Evolutionary conservation across 2,329 filamentous ascomycete genomes (phyloP).

Genomic region (Trichoderma endophyticum): DNA sequence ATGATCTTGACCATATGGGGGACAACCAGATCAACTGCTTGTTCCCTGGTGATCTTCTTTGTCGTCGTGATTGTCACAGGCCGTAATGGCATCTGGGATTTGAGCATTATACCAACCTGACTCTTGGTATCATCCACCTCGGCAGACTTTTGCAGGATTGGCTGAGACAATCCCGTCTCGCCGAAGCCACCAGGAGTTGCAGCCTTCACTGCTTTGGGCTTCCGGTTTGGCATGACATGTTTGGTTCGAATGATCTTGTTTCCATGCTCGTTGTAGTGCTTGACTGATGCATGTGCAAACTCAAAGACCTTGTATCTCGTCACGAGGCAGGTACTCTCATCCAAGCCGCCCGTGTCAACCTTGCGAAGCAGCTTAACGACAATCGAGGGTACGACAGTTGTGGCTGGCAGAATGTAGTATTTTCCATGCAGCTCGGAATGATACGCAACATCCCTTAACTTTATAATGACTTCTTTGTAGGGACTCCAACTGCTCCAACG

Average conservation of each 20-base stretch:
- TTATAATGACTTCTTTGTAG: neutral
- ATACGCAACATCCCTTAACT: neutral
- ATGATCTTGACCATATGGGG: neutral
- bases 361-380: neutral
- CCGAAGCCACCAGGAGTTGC: neutral
- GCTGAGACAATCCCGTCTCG: neutral
- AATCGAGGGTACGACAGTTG: neutral
- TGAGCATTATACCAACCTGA: neutral
- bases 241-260: neutral
- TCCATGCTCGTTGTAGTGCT: neutral
- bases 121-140: neutral
- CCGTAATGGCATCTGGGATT: neutral
- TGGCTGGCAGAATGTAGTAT: neutral
- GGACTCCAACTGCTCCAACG: neutral
- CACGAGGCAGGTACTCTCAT: neutral
- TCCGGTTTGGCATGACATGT: neutral
- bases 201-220: neutral
- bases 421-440: neutral
- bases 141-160: neutral
- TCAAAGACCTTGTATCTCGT: neutral
- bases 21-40: neutral
- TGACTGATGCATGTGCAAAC: neutral
- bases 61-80: neutral
- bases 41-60: neutral
- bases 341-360: neutral